phyloP scores from a whole-genome alignment of 2,329 filamentous ascomycete genomes.

The Aureobasidium sp. region DNA sequence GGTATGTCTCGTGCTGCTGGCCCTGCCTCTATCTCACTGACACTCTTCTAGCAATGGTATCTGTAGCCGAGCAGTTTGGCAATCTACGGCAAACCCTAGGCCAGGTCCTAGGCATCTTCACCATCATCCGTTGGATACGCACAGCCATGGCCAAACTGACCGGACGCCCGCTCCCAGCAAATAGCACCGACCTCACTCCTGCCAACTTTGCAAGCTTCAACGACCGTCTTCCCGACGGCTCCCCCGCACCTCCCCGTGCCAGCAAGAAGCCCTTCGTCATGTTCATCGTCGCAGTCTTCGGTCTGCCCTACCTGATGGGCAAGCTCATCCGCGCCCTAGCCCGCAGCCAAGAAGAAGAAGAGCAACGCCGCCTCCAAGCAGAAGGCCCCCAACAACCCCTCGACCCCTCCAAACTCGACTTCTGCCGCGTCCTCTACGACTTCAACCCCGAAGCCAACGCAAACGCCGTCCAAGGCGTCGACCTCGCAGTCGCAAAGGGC shows the following conservation, averaged over 20 bases:
- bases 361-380: constrained; percentile 50
- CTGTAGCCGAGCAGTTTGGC: constrained; percentile 93
- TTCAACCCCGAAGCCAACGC: constrained; percentile 70
- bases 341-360: constrained; percentile 76
- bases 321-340: constrained; percentile 87
- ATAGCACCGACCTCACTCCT: constrained; percentile 79
- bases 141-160: constrained; percentile 88
- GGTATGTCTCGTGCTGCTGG: constrained; percentile 47
- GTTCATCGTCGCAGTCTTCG: constrained; percentile 90
- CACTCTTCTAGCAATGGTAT: constrained; percentile 72
- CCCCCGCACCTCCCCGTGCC: constrained; percentile 61
- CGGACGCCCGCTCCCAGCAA: constrained; percentile 80
- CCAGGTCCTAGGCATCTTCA: constrained; percentile 91
- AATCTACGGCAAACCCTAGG: constrained; percentile 89
- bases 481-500: constrained; percentile 87
- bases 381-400: constrained; percentile 49
- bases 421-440: constrained; percentile 91
- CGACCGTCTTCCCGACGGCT: constrained; percentile 56
- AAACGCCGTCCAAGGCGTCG: constrained; percentile 56
- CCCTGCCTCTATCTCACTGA: not conserved
- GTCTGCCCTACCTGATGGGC: constrained; percentile 92
- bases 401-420: constrained; percentile 88
- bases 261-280: constrained; percentile 95
- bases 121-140: constrained; percentile 87
- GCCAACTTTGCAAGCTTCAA: constrained; percentile 81